Conservation (phyloP, 2,329 filamentous ascomycete genomes). For the Neocucurbitaria cava region DNA sequence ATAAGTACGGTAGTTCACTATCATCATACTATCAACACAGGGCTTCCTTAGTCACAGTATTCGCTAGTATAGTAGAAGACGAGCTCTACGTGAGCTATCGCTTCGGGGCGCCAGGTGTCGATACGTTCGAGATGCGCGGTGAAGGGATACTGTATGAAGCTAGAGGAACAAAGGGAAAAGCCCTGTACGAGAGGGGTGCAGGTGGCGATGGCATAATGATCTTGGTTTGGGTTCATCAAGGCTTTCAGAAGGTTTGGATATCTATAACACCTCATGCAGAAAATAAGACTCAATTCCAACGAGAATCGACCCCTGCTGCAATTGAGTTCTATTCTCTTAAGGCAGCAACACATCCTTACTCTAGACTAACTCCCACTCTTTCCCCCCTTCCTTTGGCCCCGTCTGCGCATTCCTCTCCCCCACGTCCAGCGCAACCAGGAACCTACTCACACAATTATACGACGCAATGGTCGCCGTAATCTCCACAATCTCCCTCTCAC, state of each 20-base stretch:
- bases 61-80: conserved; percentile 6
- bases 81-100: conserved; percentile 13
- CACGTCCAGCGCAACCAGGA: conserved; percentile 80
- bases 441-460: conserved; percentile 86
- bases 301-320: not conserved
- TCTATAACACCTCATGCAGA: not conserved
- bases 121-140: conserved; percentile 18
- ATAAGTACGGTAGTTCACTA: not conserved
- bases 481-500: conserved; percentile 78
- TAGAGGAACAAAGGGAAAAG: not conserved
- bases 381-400: conserved; percentile 24
- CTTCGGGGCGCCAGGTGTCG: conserved; percentile 10
- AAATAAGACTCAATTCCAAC: not conserved
- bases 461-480: conserved; percentile 78
- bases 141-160: conserved; percentile 2
- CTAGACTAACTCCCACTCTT: conserved; percentile 7
- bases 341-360: too few relatives aligned
- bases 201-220: conserved; percentile 1
- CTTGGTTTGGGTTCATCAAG: conserved; percentile 5
- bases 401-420: conserved; percentile 50
- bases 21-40: conserved; percentile 2
- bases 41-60: not conserved
- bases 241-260: conserved; percentile 6
- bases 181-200: conserved; percentile 18
- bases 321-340: too few relatives aligned